phyloP scores from a whole-genome alignment of 257 asterid species.

The Petunia secreta region DNA sequence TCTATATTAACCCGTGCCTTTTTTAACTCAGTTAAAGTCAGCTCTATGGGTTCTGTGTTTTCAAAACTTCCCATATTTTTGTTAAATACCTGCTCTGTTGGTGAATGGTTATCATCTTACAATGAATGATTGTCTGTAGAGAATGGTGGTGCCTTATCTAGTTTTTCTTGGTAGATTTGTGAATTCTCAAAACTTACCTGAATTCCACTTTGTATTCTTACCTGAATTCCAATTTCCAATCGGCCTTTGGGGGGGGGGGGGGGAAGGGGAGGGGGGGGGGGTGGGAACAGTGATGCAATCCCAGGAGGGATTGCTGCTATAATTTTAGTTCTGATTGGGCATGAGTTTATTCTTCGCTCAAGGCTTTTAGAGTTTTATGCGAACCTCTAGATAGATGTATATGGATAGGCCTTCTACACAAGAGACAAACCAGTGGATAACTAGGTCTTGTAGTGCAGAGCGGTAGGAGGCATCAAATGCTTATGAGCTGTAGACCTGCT shows the following conservation, averaged over 20 bases:
- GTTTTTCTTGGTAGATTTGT: background rate
- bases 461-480: background rate
- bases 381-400: no score
- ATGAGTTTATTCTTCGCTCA: no score
- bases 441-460: background rate
- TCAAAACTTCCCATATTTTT: background rate
- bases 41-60: background rate
- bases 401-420: no score
- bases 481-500: background rate
- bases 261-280: no score
- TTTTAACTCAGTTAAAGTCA: background rate
- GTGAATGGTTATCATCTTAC: background rate
- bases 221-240: no score
- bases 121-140: background rate
- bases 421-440: background rate
- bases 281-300: no score
- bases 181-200: background rate
- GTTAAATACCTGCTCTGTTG: background rate
- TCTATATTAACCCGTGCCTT: background rate
- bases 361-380: no score
- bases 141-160: background rate
- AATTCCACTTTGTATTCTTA: no score
- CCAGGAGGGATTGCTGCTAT: no score
- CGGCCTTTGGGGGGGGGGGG: no score
- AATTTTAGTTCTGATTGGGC: no score